Evolutionary conservation across 108 stramenopile species (phyloP), one percentile per base, ranked within the genome.

Genomic region (Skeletonema grethae): DNA sequence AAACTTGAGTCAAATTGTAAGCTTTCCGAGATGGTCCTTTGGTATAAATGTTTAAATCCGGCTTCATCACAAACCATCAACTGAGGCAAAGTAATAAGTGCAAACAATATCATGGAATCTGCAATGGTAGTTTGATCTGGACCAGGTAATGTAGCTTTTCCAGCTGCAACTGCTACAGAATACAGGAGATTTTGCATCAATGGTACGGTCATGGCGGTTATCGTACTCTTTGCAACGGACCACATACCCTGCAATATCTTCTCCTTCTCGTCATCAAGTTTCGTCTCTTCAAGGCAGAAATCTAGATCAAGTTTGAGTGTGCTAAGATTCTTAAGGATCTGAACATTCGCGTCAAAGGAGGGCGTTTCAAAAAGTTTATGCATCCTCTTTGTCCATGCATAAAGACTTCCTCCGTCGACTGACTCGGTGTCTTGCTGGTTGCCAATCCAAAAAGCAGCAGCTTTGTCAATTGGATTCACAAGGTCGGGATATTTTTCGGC

Each of bases 151-250:
- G 46, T 20, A 1, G 5, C 46, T 48, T 48, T 53, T 5, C 8
- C 22, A 2, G 50, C 50, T 53, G 4, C 50, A 9, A 87, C 48
- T 1, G 86, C 77, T 5, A 90, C 58, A 30, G 87, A 70, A 45
- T 86, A 87, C 45, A 90, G 45, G 59, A 87, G 83, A 15, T 79
- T 86, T 69, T 90, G 89, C 5, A 88, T 81, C 38, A 90, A 63
- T 1, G 85, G 83, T 5, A 86, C 67, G 32, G 83, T 87, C 82
- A 86, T 84, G 31, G 68, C 60, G 7, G 66, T 57, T 24, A 76
- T 36, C 12, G 82, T 63, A n/a, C 39, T 29, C 31, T 76, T 43
- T 6, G 86, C 70, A 8, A 66, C 60, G 1, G 35, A 39, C n/a
- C 87, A 77, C 31, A 88, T 48, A 16, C 58, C 36, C 22, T 22